phyloP scores from a whole-genome alignment of 2,329 filamentous ascomycete species.

The Penicillium sp. region DNA sequence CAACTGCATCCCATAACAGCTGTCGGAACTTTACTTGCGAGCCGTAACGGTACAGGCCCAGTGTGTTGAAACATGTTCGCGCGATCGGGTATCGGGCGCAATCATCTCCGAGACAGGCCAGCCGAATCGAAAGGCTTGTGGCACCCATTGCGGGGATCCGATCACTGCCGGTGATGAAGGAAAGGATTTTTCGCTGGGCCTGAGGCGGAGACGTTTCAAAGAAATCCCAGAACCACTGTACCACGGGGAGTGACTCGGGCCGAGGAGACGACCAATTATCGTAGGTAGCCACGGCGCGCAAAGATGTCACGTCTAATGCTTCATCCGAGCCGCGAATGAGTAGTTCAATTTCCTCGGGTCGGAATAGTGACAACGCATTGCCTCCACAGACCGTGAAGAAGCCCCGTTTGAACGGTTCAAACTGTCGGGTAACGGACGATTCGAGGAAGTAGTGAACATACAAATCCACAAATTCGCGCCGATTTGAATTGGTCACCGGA shows the following conservation, averaged over 20 bases:
- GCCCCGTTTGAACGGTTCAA: constrained; percentile 89
- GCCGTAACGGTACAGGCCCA: constrained; percentile 72
- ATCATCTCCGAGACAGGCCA: constrained; percentile 74
- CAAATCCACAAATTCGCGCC: constrained; percentile 80
- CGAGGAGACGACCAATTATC: constrained; percentile 68
- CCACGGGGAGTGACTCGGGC: constrained; percentile 62
- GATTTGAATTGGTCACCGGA: constrained; percentile 78
- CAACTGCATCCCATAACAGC: constrained; percentile 81
- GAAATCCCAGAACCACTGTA: constrained; percentile 86
- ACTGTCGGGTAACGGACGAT: constrained; percentile 73
- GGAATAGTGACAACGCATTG: constrained; percentile 82
- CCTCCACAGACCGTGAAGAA: constrained; percentile 91
- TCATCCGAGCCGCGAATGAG: constrained; percentile 84
- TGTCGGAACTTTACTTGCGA: constrained; percentile 65
- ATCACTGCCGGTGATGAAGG: constrained; percentile 88
- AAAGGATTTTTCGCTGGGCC: constrained; percentile 74
- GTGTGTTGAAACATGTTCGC: constrained; percentile 84
- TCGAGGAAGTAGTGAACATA: constrained; percentile 82
- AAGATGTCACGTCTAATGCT: constrained; percentile 70
- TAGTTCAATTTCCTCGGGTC: constrained; percentile 87
- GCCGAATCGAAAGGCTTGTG: constrained; percentile 71
- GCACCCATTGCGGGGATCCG: constrained; percentile 86
- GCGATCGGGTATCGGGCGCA: constrained; percentile 75
- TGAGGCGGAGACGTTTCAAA: constrained; percentile 64
- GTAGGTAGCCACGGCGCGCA: constrained; percentile 75